Evolutionary conservation across 2,329 filamentous ascomycete species (phyloP), one percentile per base, ranked within the genome.

Genomic region (Xylariaceae sp.): DNA sequence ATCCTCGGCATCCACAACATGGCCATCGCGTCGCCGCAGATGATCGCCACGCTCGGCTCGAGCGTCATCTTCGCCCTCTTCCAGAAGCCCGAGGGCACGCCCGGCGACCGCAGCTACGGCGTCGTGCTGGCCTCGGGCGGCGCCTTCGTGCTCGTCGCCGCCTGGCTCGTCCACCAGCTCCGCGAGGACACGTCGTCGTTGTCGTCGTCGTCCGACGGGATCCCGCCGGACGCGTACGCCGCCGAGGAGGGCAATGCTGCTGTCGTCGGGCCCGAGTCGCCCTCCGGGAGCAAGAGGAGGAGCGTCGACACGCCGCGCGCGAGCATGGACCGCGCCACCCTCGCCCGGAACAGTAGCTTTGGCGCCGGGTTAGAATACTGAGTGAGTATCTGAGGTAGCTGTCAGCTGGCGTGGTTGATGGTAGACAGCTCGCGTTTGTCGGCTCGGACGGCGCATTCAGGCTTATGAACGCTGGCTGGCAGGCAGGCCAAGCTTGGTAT

Each of bases 1-100:
- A 87, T 96, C 28, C 72, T 96, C 2, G 90, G 90, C 7, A 88
- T 96, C 35, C 90, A 96, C 66, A 96, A 96, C 58, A 90, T 96
- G 63, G 82, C 89, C 12, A 84, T 96, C 46, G 87, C 89, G 1
- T 80, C 87, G 5, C 90, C 90, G 2, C 90, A 96, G 56, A 89
- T 95, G 40, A 72, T 95, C 35, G 88, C 90, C 9, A 95, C 88
- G 5, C 63, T 95, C 18, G 77, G 83, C 16, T 90, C 85, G 39
- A 88, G 83, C 52, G 66, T 83, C 39, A 83, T 96, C 42, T 96
- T 96, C 65, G 80, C 77, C 52, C 64, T 81, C 25, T 73, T 90
- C 50, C 89, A 96, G 63, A 94, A 94, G 59, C 87, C 86, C 1
- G 73, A 90, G 42, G 89, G 88, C 4, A 75, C 72, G 4, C 82